A percentile compares a stretch with the other conserved stretches of the same genome.
Evolutionary conservation across 2,329 filamentous ascomycete genomes (phyloP).

Genomic region (Didymella pomorum): DNA sequence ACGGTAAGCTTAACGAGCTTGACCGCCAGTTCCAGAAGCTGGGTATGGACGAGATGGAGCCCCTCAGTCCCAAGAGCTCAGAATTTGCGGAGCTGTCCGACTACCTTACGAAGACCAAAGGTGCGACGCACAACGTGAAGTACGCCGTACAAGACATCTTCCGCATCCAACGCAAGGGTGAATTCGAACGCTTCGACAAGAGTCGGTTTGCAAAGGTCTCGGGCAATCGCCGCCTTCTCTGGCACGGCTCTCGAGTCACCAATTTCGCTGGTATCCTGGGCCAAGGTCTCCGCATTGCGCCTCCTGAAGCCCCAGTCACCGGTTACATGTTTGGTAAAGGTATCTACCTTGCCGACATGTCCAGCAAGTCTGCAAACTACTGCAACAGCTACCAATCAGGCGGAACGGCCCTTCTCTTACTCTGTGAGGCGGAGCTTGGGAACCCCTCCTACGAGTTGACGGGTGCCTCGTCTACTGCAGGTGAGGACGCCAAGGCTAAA

Average conservation of each 20-base stretch:
- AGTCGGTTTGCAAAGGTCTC: constrained; percentile 61
- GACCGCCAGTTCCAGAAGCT: constrained; percentile 78
- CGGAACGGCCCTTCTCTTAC: constrained; percentile 75
- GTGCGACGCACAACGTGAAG: constrained; percentile 68
- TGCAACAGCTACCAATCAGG: constrained; percentile 69
- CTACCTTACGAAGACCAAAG: constrained; percentile 73
- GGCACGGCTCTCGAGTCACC: constrained; percentile 84
- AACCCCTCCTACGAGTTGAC: constrained; percentile 73
- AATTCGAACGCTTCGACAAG: constrained; percentile 71
- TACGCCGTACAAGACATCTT: constrained; percentile 79
- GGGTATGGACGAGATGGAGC: constrained; percentile 77
- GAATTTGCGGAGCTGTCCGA: constrained; percentile 72
- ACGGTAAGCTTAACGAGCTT: constrained; percentile 66
- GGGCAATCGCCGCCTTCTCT: constrained; percentile 78
- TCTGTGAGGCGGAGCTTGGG: constrained; percentile 86
- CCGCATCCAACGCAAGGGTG: constrained; percentile 78
- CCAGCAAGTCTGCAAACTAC: constrained; percentile 81
- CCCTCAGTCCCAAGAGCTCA: constrained; percentile 63
- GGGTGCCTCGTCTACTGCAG: constrained; percentile 67
- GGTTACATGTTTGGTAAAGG: constrained; percentile 94
- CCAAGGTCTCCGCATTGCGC: constrained; percentile 89
- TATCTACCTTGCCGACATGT: constrained; percentile 85
- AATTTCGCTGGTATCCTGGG: constrained; percentile 89
- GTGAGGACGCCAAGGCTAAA: constrained; percentile 65
- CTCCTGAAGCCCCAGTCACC: constrained; percentile 78